Conservation (phyloP, 352 stramenopile genomes). For the Globisporangium heterothallicum region DNA sequence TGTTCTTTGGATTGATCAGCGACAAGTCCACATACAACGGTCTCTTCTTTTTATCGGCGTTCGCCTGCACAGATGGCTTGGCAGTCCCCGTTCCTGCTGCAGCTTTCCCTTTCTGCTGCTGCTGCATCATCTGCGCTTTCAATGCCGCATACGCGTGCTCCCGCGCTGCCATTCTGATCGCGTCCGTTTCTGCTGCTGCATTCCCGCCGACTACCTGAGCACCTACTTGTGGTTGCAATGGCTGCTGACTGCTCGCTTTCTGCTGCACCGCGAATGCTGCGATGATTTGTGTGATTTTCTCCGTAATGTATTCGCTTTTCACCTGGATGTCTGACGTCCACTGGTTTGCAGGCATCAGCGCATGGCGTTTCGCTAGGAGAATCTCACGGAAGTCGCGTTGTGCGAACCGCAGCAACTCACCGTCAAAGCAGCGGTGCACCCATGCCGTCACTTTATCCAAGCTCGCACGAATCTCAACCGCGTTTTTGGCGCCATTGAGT, state of each 20-base stretch:
- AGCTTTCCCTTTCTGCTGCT: constrained; percentile 29
- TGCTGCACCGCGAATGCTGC: constrained; percentile 20
- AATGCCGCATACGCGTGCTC: constrained; percentile 61
- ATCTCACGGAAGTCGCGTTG: constrained; percentile 49
- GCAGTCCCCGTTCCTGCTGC: constrained; percentile 9
- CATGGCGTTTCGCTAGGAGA: constrained; percentile 24
- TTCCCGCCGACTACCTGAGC: neutral
- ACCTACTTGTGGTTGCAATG: constrained; percentile 3
- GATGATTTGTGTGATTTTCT: constrained; percentile 53
- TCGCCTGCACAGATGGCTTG: neutral
- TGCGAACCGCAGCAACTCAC: constrained; percentile 43
- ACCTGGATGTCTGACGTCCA: constrained; percentile 55
- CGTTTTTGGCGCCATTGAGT: constrained; percentile 35
- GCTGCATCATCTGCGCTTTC: constrained; percentile 50
- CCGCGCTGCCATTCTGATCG: constrained; percentile 22
- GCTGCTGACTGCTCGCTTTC: constrained; percentile 4
- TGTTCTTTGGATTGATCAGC: constrained; percentile 3
- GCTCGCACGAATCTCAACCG: constrained; percentile 43
- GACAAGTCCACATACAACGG: constrained; percentile 16
- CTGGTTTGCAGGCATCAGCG: constrained; percentile 29
- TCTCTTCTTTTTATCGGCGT: constrained; percentile 14
- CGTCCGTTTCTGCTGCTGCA: constrained; percentile 2
- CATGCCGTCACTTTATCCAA: constrained; percentile 56
- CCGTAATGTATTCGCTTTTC: constrained; percentile 48
- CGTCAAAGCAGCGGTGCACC: constrained; percentile 48